Evolutionary conservation across 768 basidiomycete genomes (phyloP).

Genomic region (Mycena albidolilacea): DNA sequence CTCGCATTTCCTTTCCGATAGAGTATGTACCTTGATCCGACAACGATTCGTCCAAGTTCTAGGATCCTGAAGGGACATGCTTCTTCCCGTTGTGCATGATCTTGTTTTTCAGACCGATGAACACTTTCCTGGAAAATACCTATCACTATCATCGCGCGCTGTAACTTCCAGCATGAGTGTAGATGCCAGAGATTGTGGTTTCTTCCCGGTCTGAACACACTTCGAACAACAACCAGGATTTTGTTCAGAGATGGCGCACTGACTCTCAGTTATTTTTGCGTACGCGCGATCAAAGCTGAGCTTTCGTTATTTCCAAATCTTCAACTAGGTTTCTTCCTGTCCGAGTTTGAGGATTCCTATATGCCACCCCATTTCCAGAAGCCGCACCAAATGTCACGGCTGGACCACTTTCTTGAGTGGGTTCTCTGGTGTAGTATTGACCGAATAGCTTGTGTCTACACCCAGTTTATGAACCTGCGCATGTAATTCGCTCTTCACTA

Average conservation of each 20-base stretch:
- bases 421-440: conserved; percentile 8
- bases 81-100: conserved; percentile 9
- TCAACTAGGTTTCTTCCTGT: not conserved
- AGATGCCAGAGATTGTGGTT: conserved; percentile 5
- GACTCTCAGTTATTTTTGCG: conserved; percentile 3
- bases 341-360: conserved; percentile 6
- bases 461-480: conserved; percentile 2
- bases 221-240: conserved; percentile 7
- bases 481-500: conserved; percentile 1
- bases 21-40: conserved; percentile 10
- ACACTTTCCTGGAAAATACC: conserved; percentile 5
- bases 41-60: conserved; percentile 5
- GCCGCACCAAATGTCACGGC: conserved; percentile 12
- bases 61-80: conserved; percentile 5
- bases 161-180: conserved; percentile 2
- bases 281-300: conserved; percentile 5
- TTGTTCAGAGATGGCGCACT: conserved; percentile 7
- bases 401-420: conserved; percentile 13
- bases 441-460: not conserved
- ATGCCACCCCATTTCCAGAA: conserved; percentile 7
- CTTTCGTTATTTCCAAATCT: not conserved
- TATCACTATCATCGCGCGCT: conserved; percentile 7
- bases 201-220: conserved; percentile 7
- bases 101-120: conserved; percentile 7
- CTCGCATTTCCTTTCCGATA: conserved; percentile 15